Evolutionary conservation across 768 basidiomycete genomes (phyloP).

Genomic region (Tulasnella sp.): DNA sequence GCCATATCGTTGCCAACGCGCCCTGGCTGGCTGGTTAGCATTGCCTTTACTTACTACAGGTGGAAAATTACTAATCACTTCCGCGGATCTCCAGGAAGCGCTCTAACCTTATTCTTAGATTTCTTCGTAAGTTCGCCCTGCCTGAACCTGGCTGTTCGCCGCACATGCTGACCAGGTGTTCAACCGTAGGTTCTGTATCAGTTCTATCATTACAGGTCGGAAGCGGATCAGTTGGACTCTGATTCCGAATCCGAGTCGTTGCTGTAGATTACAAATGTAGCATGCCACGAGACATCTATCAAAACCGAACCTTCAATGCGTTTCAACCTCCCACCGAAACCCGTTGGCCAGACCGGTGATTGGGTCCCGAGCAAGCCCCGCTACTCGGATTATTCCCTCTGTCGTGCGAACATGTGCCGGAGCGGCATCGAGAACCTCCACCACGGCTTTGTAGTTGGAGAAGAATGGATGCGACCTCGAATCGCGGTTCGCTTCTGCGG

Average conservation of each 20-base stretch:
- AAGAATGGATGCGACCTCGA: neutral
- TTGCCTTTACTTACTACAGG: neutral
- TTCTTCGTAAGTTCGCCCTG: slow-evolving; percentile 60
- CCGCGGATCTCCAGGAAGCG: slow-evolving; percentile 59
- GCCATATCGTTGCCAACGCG: slow-evolving; percentile 81
- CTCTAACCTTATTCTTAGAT: slow-evolving; percentile 77
- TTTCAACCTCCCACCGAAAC: neutral
- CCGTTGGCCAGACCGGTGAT: neutral
- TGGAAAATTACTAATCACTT: neutral
- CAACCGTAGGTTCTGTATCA: slow-evolving; percentile 73
- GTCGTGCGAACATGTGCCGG: neutral
- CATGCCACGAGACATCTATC: neutral
- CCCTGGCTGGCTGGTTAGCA: slow-evolving; percentile 87
- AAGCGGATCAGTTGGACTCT: slow-evolving; percentile 5
- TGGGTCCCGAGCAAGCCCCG: neutral
- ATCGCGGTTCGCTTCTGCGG: neutral
- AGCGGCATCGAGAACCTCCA: neutral
- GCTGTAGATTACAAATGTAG: neutral
- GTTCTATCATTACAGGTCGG: slow-evolving; percentile 72
- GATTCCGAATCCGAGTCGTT: slow-evolving; percentile 2
- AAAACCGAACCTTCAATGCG: neutral
- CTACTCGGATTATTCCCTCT: neutral
- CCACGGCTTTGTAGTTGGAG: neutral
- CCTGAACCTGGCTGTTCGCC: slow-evolving; percentile 36
- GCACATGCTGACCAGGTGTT: slow-evolving; percentile 31